Conservation (phyloP, 179 eudicot genomes). For the Drosera spatulata region DNA sequence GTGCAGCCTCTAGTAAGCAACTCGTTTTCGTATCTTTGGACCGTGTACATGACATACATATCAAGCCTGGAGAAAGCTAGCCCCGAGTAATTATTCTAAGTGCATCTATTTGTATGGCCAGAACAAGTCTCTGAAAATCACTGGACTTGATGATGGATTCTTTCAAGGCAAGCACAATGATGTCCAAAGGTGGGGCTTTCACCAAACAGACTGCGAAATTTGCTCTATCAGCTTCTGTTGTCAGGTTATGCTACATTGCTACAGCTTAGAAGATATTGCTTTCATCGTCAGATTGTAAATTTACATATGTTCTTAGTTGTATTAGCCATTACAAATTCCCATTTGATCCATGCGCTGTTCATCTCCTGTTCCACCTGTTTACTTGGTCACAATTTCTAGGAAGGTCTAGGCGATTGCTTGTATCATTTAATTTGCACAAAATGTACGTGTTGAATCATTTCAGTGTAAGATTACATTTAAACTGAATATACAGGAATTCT, state of each 20-base stretch:
- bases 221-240: too few species aligned
- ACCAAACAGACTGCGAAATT: neutral
- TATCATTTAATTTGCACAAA: too few species aligned
- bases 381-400: neutral
- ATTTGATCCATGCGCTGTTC: neutral
- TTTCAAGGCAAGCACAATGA: neutral
- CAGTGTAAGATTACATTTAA: neutral
- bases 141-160: too few species aligned
- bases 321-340: too few species aligned
- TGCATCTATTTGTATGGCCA: too few species aligned
- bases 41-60: slow-evolving; percentile 77
- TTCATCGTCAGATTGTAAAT: too few species aligned
- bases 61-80: slow-evolving; percentile 60
- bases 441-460: too few species aligned
- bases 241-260: too few species aligned
- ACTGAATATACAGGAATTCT: neutral
- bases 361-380: neutral
- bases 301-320: too few species aligned
- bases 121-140: too few species aligned
- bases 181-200: neutral
- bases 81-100: slow-evolving; percentile 6
- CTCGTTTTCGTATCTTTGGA: slow-evolving; percentile 71
- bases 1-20: slow-evolving; percentile 73
- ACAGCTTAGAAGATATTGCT: too few species aligned
- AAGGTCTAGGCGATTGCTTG: too few species aligned